Base-by-base conservation (phyloP, 768 basidiomycete genomes). In the Mycena olivaceomarginata region DNA sequence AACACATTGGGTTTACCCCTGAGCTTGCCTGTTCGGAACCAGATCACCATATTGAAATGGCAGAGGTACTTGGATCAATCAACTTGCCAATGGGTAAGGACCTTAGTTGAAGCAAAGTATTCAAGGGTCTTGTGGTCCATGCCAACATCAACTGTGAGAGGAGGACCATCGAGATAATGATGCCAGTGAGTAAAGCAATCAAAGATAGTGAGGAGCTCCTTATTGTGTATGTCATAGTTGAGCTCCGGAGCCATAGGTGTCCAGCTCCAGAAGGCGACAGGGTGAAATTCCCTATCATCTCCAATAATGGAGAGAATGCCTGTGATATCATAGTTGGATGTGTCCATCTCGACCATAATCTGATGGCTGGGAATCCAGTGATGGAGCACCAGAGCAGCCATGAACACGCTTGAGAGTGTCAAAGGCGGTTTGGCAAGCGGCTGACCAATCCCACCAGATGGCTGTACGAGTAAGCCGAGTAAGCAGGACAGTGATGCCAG, bases 151-250 rank as follows among this genome's bases (percentile, higher is more conserved):
- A 85, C 69, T 2, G 82, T 78, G n/a, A 41, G 2, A 0, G 31
- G 15, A 0, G 79, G 57, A 7, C 84, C 82, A 64, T 83, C 80
- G 7, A 85, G 81, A 67, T 82, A 86, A 16, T 82, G 76, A 0
- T 82, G 68, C 86, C n/a, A n/a, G n/a, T n/a, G n/a, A n/a, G n/a
- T n/a, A n/a, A n/a, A n/a, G n/a, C n/a, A n/a, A n/a, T n/a, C 81
- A 85, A 90, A 75, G 53, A 90, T 85, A 1, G 87, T 87, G 0
- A 90, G 81, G 5, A 90, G 77, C 74, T 91, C 90, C 77, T 88
- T 88, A 77, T 90, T 85, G 77, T 88, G 84, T 3, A 85, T 83
- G 31, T 86, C 82, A 77, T 90, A 90, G 79, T 89, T 90, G 37
- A 84, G 68, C 70, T 90, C 86, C 76, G 71, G n/a, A n/a, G n/a